Evolutionary conservation across 306 rosid genomes (phyloP).

Genomic region (Cucurbita ficifolia): DNA sequence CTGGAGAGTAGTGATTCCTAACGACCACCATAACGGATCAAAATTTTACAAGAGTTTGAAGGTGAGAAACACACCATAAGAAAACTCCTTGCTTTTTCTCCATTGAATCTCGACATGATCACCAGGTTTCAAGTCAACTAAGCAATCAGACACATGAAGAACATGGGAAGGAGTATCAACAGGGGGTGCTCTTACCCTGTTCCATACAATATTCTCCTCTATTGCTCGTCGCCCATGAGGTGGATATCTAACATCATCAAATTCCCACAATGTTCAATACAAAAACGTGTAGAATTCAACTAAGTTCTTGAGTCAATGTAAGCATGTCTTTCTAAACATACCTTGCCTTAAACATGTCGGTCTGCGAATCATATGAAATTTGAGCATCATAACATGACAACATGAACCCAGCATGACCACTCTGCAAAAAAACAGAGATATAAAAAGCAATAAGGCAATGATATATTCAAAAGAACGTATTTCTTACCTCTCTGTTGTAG

Average conservation of each 20-base stretch:
- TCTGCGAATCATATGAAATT: slow-evolving; percentile 44
- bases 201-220: slow-evolving; percentile 73
- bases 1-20: no score
- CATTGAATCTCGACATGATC: slow-evolving; percentile 93
- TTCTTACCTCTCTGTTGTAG: slow-evolving; percentile 77
- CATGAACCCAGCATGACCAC: slow-evolving; percentile 83
- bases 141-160: slow-evolving; percentile 61
- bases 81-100: slow-evolving; percentile 79
- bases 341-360: slow-evolving; percentile 79
- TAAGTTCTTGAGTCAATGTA: background rate
- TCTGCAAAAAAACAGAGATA: slow-evolving; percentile 26
- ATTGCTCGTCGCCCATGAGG: slow-evolving; percentile 58
- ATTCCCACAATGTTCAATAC: background rate
- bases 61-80: slow-evolving; percentile 45
- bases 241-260: slow-evolving; percentile 39
- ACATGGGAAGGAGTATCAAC: slow-evolving; percentile 39
- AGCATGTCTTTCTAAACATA: slow-evolving; percentile 13
- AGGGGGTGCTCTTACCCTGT: slow-evolving; percentile 66
- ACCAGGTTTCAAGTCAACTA: slow-evolving; percentile 55
- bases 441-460: background rate
- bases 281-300: background rate
- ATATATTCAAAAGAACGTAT: background rate
- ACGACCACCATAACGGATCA: no score
- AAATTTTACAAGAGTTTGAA: background rate
- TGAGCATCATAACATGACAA: slow-evolving; percentile 91